Evolutionary conservation across 1,284 basidiomycete species (phyloP), one percentile per base, ranked within the genome.

Genomic region (Apiotrichum akiyoshidainum): DNA sequence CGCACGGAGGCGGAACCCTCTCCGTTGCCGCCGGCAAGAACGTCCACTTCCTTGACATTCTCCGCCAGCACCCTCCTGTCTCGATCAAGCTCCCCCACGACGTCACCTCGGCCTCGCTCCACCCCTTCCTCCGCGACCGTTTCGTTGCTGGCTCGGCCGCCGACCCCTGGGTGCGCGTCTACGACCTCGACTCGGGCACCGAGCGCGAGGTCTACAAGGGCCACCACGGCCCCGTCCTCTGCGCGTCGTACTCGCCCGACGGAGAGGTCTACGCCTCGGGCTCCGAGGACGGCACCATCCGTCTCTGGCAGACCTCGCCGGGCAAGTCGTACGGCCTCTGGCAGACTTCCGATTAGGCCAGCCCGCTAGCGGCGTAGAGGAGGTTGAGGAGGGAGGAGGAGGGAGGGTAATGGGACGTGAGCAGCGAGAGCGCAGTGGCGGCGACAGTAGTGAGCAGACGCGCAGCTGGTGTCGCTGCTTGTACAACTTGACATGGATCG

Each of bases 241-340:
- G 89, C 60, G 89, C 96, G 44, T 87, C 89, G 66, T 99, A 89
- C 79, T 90, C 88, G 72, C 96, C 95, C 0, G 95, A 99, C 75
- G 96, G 95, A n/a, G 94, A 99, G 81, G 85, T 97, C 80, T 98
- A 92, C 73, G 95, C 95, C 22, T 93, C 90, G 70, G 96, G 95
- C 52, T 92, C 89, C 68, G 95, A 79, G 66, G 80, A 81, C 68
- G 80, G 80, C 49, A 97, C 94, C 2, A 96, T 98, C 70, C 86
- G 94, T 54, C 81, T 98, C 52, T 98, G 95, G 95, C 94, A 97
- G 79, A 95, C 91, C 17, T 89, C 85, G 37, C 93, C 94, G 1
- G 91, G 92, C 33, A 95, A 91, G 78, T 84, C 85, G 39, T 98
- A 97, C 69, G 93, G 94, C 49, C 81, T 97, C 60, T 97, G 93